A percentile compares a stretch with the other conserved stretches of the same genome.
phyloP scores from a whole-genome alignment of 306 rosid genomes.

The Trichosanthes cucumerina region DNA sequence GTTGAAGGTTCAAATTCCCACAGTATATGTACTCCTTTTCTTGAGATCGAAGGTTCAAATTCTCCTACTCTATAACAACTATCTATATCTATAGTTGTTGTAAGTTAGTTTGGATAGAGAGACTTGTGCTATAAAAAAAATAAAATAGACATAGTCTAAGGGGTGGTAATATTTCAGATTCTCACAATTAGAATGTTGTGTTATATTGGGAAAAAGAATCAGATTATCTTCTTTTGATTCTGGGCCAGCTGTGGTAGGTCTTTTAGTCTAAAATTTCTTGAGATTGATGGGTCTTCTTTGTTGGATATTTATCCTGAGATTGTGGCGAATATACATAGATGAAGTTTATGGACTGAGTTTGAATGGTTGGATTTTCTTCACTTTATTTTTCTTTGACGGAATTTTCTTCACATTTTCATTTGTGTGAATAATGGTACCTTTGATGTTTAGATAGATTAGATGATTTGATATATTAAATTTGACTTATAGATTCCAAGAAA shows the following conservation, averaged over 20 bases:
- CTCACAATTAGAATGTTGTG: neutral
- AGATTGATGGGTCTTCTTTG: neutral
- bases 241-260: neutral
- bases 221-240: neutral
- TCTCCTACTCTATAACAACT: no score
- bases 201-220: neutral
- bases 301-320: neutral
- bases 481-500: neutral
- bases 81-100: no score
- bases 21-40: no score
- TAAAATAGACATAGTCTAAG: neutral
- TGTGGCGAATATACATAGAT: neutral
- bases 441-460: neutral
- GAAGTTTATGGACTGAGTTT: neutral
- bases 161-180: neutral
- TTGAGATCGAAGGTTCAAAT: no score
- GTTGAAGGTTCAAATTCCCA: no score
- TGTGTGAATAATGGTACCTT: neutral
- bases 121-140: no score
- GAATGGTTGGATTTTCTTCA: neutral
- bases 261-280: neutral
- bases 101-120: neutral
- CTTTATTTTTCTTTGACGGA: neutral
- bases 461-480: no score
- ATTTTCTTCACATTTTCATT: neutral